Evolutionary conservation across 441 rosid genomes (phyloP), one percentile per base, ranked within the genome.

Genomic region (Erodium trifolium): DNA sequence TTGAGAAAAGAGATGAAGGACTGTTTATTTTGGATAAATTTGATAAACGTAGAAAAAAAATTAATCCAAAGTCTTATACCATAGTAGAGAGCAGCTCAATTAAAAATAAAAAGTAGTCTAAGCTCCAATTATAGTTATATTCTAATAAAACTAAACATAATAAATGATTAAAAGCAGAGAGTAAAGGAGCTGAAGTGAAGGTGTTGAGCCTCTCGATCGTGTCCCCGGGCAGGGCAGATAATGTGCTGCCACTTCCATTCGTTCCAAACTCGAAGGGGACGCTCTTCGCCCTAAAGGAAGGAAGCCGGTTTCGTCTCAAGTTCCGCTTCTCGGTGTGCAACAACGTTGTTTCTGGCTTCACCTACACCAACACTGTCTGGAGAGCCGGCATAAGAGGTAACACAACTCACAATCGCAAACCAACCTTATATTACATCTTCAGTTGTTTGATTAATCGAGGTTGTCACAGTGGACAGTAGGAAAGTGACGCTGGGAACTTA

Each of bases 331-430:
- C 39, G 34, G 88, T 85, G 70, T 75, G 75, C 74, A 78, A 81
- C 72, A 81, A 79, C 17, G 75, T 74, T 0, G 84, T 85, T 16
- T 77, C 86, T 0, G 85, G 86, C 14, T 82, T 85, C 64, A 78
- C 82, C 7, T 82, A 85, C 34, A 76, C 76, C 62, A 82, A 83
- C 47, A 81, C 85, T 7, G 86, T 85, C 10, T 85, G 86, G 86
- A 85, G 83, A 78, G 71, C 88, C 0, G 83, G 85, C 59, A 72
- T 83, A 9, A 77, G 80, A 63, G 88, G 88, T 85, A 75, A 51
- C 47, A 41, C 27, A 23, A 23, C 1, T 23, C 27, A 23, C 27
- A 23, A 23, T 23, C 27, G 2, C 27, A 23, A 23, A 23, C 27
- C 27, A 23, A 23, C 27, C 27, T 23, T 23, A 0, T 23, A 23